Base-by-base conservation (phyloP, 2,329 filamentous ascomycete species). In the Rutstroemia sp. region DNA sequence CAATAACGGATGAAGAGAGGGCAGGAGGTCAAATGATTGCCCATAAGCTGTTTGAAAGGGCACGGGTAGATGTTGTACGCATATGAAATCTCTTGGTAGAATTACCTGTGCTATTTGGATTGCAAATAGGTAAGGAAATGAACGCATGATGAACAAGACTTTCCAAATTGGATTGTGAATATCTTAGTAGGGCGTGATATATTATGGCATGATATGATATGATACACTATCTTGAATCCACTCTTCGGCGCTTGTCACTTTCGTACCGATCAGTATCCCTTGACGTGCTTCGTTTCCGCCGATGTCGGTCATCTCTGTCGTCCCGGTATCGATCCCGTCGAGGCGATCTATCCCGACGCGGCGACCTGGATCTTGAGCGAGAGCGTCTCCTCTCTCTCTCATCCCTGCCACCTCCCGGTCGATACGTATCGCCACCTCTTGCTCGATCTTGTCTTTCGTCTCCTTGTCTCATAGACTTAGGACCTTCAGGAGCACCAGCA, bases 1-100 rank as follows among this genome's bases (percentile, higher is more conserved):
- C 72, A 5, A 62, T 87, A 44, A 78, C 74, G 0, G 79, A 84
- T 0, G 78, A 81, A 38, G 84, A 87, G 60, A 76, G 74, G 34
- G 76, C 75, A 38, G 75, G 73, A 30, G 77, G 74, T 3, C 79
- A 76, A 10, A 76, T 87, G 68, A 73, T 92, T 47, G 78, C 80
- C 39, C 90, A 96, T 71, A 83, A 83, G 64, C 74, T 97, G 23
- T 96, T 87, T 72, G 84, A 92, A 60, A 78, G 94, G 58, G 86
- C 89, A 30, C 82, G 92, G 60, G 89, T 96, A 21, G 92, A 99
- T 71, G 87, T 99, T 68, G 81, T 87, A 39, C 86, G 82, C 74
- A 94, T 96, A 69, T 86, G 48, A 63, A 21, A 14, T 21, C 21
- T 14, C 19, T 12, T 21, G 4, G 7, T 42, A 19, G 9, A 17